These are phyloP conservation scores for Incumbomyces delicatus DNA, from an alignment of 2,329 filamentous ascomycete genomes.

Conservation along the genomic window DNA sequence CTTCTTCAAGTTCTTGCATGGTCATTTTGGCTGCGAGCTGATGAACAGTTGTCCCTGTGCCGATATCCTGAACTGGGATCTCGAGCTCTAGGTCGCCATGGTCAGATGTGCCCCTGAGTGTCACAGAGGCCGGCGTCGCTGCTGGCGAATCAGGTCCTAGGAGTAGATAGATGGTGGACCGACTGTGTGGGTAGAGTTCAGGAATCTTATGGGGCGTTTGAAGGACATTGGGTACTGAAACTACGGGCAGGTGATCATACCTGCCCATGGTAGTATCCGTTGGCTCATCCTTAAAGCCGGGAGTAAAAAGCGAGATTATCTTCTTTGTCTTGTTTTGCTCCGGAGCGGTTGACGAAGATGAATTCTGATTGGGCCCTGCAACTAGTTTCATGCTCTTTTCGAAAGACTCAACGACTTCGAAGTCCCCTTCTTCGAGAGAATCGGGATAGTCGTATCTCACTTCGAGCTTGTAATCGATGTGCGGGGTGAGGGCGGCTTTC, in stretches of 20 bases:
- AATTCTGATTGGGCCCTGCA: background rate
- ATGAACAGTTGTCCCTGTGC: slow-evolving; percentile 50
- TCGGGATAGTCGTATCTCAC: slow-evolving; percentile 45
- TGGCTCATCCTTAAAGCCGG: slow-evolving; percentile 35
- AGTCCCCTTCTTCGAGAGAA: slow-evolving; percentile 40
- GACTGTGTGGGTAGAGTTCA: slow-evolving; percentile 55
- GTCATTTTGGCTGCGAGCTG: slow-evolving; percentile 61
- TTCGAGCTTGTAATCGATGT: slow-evolving; percentile 54
- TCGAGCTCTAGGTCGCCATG: slow-evolving; percentile 53
- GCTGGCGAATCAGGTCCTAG: slow-evolving; percentile 43
- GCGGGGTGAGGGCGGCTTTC: slow-evolving; percentile 58
- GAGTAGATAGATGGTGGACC: slow-evolving; percentile 57
- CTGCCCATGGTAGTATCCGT: slow-evolving; percentile 23
- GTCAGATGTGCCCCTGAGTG: slow-evolving; percentile 47
- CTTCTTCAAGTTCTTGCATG: slow-evolving; percentile 59
- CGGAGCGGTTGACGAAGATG: slow-evolving; percentile 1
- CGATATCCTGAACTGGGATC: slow-evolving; percentile 49
- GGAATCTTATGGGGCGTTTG: slow-evolving; percentile 57
- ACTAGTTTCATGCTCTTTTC: slow-evolving; percentile 30
- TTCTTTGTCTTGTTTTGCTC: slow-evolving; percentile 12
- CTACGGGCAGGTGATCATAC: slow-evolving; percentile 43
- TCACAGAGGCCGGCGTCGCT: slow-evolving; percentile 44
- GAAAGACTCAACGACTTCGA: slow-evolving; percentile 48
- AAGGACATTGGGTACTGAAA: slow-evolving; percentile 48
- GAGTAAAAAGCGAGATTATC: slow-evolving; percentile 52